phyloP scores from a whole-genome alignment of 2,329 filamentous ascomycete species.

The Trichoderma polysporum region DNA sequence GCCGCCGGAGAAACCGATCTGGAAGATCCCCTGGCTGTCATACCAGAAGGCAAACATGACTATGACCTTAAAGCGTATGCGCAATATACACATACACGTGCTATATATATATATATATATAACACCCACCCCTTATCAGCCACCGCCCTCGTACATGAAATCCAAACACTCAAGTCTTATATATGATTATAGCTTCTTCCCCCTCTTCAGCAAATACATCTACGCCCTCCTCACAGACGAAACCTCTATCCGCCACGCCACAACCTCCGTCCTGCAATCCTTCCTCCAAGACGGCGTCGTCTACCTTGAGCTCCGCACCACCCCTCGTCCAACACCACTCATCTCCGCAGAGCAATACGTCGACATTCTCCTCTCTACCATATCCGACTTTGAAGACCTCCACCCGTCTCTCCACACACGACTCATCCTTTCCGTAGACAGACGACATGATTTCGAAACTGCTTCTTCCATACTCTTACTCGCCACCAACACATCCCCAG shows the following conservation, averaged over 20 bases:
- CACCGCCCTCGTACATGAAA: no score
- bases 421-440: slow-evolving; percentile 74
- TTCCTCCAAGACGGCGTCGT: slow-evolving; percentile 71
- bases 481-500: slow-evolving; percentile 44
- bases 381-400: slow-evolving; percentile 50
- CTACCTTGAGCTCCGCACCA: slow-evolving; percentile 80
- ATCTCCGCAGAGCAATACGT: slow-evolving; percentile 66
- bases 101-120: background rate
- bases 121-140: background rate
- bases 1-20: slow-evolving; percentile 53
- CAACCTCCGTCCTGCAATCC: slow-evolving; percentile 61
- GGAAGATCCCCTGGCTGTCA: slow-evolving; percentile 66
- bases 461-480: slow-evolving; percentile 65
- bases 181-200: slow-evolving; percentile 65
- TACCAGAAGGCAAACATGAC: slow-evolving; percentile 70
- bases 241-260: slow-evolving; percentile 60
- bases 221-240: slow-evolving; percentile 70
- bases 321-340: slow-evolving; percentile 62
- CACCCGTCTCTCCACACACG: slow-evolving; percentile 53
- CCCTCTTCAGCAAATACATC: slow-evolving; percentile 75
- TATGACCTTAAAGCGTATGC: slow-evolving; percentile 65
- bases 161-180: no score
- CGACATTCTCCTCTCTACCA: slow-evolving; percentile 61
- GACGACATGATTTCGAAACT: slow-evolving; percentile 57
- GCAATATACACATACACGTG: background rate